Evolutionary conservation across 1,284 basidiomycete genomes (phyloP).

Genomic region (Coriolopsis trogii): DNA sequence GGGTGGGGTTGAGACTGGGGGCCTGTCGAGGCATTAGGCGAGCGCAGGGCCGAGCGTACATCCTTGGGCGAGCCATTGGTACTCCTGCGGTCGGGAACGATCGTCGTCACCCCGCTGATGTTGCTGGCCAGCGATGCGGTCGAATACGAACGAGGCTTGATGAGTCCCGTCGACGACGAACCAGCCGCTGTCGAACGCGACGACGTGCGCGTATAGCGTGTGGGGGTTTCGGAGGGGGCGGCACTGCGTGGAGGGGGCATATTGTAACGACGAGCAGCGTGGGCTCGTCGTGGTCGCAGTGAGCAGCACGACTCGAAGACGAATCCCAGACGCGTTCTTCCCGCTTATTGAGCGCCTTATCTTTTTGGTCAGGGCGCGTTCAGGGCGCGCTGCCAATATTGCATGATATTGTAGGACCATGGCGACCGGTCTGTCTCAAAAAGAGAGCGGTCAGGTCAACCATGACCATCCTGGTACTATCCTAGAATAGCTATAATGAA

Average conservation of each 20-base stretch:
- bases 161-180: conserved; percentile 27
- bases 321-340: no score
- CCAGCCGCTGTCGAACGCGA: conserved; percentile 34
- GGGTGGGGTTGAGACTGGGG: conserved; percentile 26
- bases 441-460: no score
- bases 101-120: conserved; percentile 42
- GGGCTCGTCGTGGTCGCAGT: conserved; percentile 26
- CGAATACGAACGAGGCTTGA: conserved; percentile 38
- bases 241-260: conserved; percentile 31
- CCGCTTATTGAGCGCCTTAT: no score
- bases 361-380: no score
- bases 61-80: conserved; percentile 26
- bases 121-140: conserved; percentile 37
- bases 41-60: conserved; percentile 18
- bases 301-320: conserved; percentile 18
- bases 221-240: conserved; percentile 40
- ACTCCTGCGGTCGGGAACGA: conserved; percentile 38
- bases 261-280: conserved; percentile 16
- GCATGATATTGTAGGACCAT: no score
- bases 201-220: conserved; percentile 34
- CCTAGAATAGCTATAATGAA: no score
- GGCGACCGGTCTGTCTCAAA: no score
- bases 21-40: conserved; percentile 36
- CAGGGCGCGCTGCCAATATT: no score
- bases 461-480: no score